Conservation (phyloP, 495 filamentous ascomycete species). For the Talaromyces adpressus region DNA sequence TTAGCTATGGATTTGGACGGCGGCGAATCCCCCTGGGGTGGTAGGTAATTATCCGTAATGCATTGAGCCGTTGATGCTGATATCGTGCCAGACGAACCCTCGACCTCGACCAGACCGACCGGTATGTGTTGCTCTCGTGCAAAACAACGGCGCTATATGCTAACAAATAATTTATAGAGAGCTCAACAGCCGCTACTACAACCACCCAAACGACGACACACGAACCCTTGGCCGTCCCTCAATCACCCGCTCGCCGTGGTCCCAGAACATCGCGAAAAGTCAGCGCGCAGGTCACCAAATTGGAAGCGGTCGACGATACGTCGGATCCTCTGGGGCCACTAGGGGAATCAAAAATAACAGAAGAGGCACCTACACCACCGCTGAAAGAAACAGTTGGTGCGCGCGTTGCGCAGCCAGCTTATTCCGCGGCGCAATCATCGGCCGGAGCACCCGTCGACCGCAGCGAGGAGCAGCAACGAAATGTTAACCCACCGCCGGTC, state of each 20-base stretch:
- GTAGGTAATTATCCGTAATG: constrained; percentile 42
- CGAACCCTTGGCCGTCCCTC: constrained; percentile 29
- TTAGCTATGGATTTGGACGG: constrained; percentile 54
- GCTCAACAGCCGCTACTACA: constrained; percentile 23
- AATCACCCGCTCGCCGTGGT: constrained; percentile 41
- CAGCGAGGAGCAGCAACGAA: constrained; percentile 56
- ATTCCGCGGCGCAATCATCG: constrained; percentile 40
- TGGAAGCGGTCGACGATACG: constrained; percentile 85
- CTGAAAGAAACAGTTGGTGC: constrained; percentile 70
- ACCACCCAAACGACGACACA: constrained; percentile 24
- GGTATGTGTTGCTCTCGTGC: constrained; percentile 13
- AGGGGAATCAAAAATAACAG: constrained; percentile 49
- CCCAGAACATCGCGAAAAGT: constrained; percentile 63
- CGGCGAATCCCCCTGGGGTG: constrained; percentile 66
- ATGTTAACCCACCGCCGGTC: constrained; percentile 67
- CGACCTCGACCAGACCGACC: constrained; percentile 26
- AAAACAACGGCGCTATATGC: neutral
- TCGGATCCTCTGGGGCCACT: constrained; percentile 89
- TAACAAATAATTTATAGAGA: neutral
- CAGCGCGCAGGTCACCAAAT: constrained; percentile 70
- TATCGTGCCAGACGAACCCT: constrained; percentile 47
- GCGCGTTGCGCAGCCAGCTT: constrained; percentile 48
- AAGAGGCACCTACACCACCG: constrained; percentile 80
- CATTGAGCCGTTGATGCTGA: constrained; percentile 13
- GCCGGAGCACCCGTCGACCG: constrained; percentile 46